phyloP scores from a whole-genome alignment of 148 eudicot genomes.

The Rheum nobile region DNA sequence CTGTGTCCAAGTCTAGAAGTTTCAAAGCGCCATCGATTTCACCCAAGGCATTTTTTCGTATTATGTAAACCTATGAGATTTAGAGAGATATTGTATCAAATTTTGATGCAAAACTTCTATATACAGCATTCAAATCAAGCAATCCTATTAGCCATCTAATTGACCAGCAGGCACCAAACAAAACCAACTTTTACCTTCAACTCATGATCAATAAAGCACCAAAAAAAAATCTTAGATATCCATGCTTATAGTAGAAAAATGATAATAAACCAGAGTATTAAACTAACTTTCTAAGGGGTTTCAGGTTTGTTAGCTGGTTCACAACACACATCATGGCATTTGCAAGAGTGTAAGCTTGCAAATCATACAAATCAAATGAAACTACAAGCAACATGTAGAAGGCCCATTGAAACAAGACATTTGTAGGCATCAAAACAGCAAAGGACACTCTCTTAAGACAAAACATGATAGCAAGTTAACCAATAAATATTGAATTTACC shows the following conservation, averaged over 20 bases:
- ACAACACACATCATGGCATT: not conserved
- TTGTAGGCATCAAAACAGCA: not conserved
- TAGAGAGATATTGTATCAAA: not conserved
- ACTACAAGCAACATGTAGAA: no score
- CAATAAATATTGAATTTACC: not conserved
- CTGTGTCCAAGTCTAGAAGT: slow-evolving; percentile 9
- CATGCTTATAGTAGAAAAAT: no score
- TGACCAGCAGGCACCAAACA: no score
- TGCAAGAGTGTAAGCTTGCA: not conserved
- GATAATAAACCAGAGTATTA: no score
- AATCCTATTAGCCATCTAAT: no score
- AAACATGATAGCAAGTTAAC: not conserved
- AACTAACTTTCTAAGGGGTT: no score
- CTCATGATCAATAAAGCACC: no score
- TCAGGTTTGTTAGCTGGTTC: no score
- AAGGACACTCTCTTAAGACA: not conserved
- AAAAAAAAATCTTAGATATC: no score
- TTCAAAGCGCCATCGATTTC: slow-evolving; percentile 22
- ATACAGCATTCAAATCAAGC: not conserved
- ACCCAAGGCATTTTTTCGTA: slow-evolving; percentile 27
- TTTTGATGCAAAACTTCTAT: not conserved
- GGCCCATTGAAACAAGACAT: no score
- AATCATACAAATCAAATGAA: no score
- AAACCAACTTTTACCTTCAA: no score
- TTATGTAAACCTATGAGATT: slow-evolving; percentile 40